Evolutionary conservation across 177 flowering plant genomes (phyloP), one percentile per base, ranked within the genome.

Genomic region (Tripterygium wilfordii): DNA sequence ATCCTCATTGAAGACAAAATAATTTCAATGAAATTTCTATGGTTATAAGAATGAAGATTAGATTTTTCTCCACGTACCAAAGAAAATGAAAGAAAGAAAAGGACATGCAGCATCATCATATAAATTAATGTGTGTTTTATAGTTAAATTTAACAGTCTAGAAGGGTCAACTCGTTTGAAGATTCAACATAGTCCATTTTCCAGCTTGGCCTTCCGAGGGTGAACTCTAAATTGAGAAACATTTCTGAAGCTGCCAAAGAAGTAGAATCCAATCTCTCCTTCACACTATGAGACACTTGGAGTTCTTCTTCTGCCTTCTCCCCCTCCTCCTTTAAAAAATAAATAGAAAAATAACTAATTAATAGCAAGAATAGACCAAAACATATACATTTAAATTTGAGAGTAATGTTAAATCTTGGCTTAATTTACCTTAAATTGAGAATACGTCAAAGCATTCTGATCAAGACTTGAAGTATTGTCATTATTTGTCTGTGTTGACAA

Each of bases 141-240:
- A n/a, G n/a, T 58, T 4, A 14, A 43, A 53, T 51, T 58, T 33
- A 76, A 66, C 85, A 74, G 36, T 72, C 68, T 52, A 83, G 81
- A 48, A 71, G 77, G 51, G 83, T 66, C 45, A 62, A 26, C 39
- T 80, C 79, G 17, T 63, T 63, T 4, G 76, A 49, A 36, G 81
- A 46, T 56, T 72, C 72, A 51, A 64, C 42, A 45, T 50, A 51
- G 40, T 75, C 85, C 68, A 62, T 58, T 58, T 69, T 71, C 84
- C 83, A 78, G 58, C 72, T 79, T 48, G 94, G 79, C 50, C 91
- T 71, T 54, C 98, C 98, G 29, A 91, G 70, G 4, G 83, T 87
- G 65, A 91, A 75, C 70, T 91, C 96, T 36, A 91, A 62, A 62
- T 79, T 72, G 29, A 83, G 72, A 64, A 71, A 36, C 49, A 23